Conservation (phyloP, 2,329 filamentous ascomycete species). For the Thielaviopsis musarum region DNA sequence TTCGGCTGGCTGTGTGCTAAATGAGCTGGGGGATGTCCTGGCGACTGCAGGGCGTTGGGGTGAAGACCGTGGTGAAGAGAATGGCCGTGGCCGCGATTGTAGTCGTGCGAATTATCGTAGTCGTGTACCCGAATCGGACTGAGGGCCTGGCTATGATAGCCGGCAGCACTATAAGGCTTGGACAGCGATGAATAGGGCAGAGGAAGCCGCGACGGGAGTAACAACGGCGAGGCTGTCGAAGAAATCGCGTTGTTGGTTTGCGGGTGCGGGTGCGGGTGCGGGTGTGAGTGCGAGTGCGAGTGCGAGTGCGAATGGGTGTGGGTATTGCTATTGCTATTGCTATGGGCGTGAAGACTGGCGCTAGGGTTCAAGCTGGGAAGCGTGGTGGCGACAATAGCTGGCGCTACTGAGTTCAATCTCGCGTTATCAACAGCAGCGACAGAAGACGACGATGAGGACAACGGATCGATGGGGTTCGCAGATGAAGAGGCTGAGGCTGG, state of each 20-base stretch:
- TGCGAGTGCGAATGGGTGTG: background rate
- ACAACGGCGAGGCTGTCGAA: constrained; percentile 6
- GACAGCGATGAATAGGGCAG: constrained; percentile 6
- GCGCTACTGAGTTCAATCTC: background rate
- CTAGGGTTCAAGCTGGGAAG: constrained; percentile 10
- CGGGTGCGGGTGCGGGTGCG: constrained; percentile 2
- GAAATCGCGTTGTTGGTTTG: constrained; percentile 9
- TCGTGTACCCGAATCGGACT: constrained; percentile 7
- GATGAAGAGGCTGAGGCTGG: background rate
- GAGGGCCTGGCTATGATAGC: background rate
- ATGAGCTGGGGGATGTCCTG: constrained; percentile 3
- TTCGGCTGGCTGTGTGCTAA: constrained; percentile 1
- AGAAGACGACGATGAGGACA: background rate
- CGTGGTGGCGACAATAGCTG: background rate
- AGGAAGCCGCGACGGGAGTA: constrained; percentile 7
- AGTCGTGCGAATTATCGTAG: constrained; percentile 9
- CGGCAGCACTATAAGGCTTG: background rate
- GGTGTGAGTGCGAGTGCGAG: background rate
- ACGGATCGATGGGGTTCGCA: background rate
- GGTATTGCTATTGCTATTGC: background rate
- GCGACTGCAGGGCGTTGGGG: constrained; percentile 1
- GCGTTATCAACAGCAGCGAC: background rate
- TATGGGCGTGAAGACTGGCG: background rate
- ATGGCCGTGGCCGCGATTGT: constrained; percentile 5
- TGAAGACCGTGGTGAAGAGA: background rate